A percentile compares a stretch with the other conserved stretches of the same genome.
These are phyloP conservation scores for Coemansia biformis DNA, from an alignment of 192 early-diverging fungal genomes.

Conservation along the genomic window DNA sequence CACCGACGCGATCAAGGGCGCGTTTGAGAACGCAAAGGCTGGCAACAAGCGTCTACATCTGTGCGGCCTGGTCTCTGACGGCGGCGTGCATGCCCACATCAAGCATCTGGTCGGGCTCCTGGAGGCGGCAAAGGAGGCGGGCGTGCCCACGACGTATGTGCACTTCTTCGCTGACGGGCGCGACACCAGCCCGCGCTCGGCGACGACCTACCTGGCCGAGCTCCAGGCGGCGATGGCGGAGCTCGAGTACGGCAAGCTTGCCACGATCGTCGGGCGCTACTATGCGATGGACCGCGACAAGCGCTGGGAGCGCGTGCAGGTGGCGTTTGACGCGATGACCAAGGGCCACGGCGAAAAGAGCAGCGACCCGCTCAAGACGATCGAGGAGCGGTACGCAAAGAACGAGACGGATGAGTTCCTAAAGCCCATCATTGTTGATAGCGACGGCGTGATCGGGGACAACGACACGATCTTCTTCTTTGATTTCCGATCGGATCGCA, in stretches of 20 bases:
- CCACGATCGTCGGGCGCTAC: constrained; percentile 93
- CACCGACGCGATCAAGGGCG: constrained; percentile 67
- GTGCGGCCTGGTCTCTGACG: constrained; percentile 93
- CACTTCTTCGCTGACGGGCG: constrained; percentile 99
- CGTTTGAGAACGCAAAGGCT: constrained; percentile 79
- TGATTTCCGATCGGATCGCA: constrained; percentile 97
- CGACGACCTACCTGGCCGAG: constrained; percentile 72
- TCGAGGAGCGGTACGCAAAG: constrained; percentile 81
- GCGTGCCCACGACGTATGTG: constrained; percentile 79
- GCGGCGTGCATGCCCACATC: constrained; percentile 96
- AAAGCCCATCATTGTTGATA: constrained; percentile 91
- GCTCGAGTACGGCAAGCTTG: constrained; percentile 76
- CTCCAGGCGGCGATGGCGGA: constrained; percentile 56
- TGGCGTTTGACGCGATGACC: constrained; percentile 89
- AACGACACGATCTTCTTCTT: constrained; percentile 94
- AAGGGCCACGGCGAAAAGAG: constrained; percentile 71
- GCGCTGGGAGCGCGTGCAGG: constrained; percentile 97
- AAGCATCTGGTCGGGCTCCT: constrained; percentile 83
- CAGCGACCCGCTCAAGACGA: constrained; percentile 56
- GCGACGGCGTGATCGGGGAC: constrained; percentile 74
- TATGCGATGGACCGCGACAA: constrained; percentile 99
- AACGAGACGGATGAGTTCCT: constrained; percentile 99
- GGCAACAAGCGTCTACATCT: constrained; percentile 83
- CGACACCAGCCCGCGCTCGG: constrained; percentile 88
- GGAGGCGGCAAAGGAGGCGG: constrained; percentile 75